phyloP scores from a whole-genome alignment of 305 asterid species.

The Fraxinus latifolia region DNA sequence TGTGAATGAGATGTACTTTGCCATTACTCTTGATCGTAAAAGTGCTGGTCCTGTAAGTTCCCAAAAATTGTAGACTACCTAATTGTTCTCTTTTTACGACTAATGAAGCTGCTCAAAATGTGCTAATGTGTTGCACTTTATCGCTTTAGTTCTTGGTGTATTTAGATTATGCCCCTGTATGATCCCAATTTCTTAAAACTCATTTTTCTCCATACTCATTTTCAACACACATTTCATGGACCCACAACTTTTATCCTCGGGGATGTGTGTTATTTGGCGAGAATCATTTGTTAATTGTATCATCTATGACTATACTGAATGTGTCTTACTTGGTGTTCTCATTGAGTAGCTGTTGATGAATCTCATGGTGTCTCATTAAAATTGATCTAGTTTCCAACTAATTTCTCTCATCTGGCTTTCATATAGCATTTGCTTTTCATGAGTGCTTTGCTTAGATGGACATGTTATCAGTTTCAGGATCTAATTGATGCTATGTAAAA shows the following conservation, averaged over 20 bases:
- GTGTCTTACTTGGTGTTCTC: background rate
- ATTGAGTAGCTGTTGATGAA: background rate
- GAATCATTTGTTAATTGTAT: background rate
- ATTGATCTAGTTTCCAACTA: background rate
- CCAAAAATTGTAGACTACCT: constrained; percentile 6
- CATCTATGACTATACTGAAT: background rate
- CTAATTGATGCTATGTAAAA: background rate
- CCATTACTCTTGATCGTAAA: constrained; percentile 90
- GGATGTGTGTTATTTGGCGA: background rate
- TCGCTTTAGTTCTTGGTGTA: constrained; percentile 6
- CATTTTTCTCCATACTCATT: background rate
- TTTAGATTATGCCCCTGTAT: background rate
- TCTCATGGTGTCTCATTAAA: background rate
- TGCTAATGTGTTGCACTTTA: background rate
- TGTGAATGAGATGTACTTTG: constrained; percentile 98
- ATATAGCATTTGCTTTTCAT: background rate
- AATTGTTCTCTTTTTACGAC: constrained; percentile 1
- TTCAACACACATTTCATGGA: background rate
- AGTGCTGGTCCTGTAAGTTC: constrained; percentile 96
- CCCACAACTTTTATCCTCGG: background rate
- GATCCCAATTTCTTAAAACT: background rate
- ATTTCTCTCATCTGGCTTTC: background rate
- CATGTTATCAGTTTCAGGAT: background rate
- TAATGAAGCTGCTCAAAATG: constrained; percentile 20
- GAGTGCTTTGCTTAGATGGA: background rate